Evolutionary conservation across 2,329 filamentous ascomycete species (phyloP).

Genomic region (Ramularia endophylla): DNA sequence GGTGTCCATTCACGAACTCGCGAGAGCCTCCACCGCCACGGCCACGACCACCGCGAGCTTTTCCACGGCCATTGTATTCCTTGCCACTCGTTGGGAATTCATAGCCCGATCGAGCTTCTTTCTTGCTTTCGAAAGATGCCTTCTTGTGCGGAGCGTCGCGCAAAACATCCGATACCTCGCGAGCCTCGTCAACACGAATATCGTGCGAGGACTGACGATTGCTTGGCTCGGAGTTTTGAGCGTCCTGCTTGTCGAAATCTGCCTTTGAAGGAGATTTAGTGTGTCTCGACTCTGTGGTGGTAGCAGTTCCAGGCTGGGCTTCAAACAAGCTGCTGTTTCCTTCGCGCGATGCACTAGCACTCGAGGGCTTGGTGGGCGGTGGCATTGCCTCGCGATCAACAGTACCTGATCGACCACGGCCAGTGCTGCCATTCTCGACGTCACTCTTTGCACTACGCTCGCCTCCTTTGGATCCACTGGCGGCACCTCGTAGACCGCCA

Average conservation of each 20-base stretch:
- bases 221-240: slow-evolving; percentile 16
- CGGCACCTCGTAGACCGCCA: slow-evolving; percentile 35
- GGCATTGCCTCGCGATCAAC: slow-evolving; percentile 26
- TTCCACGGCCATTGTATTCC: slow-evolving; percentile 15
- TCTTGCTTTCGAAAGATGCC: slow-evolving; percentile 17
- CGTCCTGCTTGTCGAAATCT: slow-evolving; percentile 13
- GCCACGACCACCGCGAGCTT: slow-evolving; percentile 25
- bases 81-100: slow-evolving; percentile 13
- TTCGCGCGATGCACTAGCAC: slow-evolving; percentile 11
- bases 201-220: slow-evolving; percentile 10
- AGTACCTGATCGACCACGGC: slow-evolving; percentile 17
- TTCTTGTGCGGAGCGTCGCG: slow-evolving; percentile 12
- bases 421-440: slow-evolving; percentile 9
- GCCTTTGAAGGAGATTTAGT: slow-evolving; percentile 16
- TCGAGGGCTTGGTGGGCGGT: slow-evolving; percentile 18
- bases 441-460: slow-evolving; percentile 29
- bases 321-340: slow-evolving; percentile 5
- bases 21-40: slow-evolving; percentile 29
- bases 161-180: slow-evolving; percentile 8
- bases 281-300: slow-evolving; percentile 6
- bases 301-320: neutral
- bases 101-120: slow-evolving; percentile 20
- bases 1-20: slow-evolving; percentile 28
- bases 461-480: slow-evolving; percentile 32
- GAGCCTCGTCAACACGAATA: slow-evolving; percentile 10